These are phyloP conservation scores for Ilyonectria mors-panacis DNA, from an alignment of 2,329 filamentous ascomycete genomes.

Conservation along the genomic window DNA sequence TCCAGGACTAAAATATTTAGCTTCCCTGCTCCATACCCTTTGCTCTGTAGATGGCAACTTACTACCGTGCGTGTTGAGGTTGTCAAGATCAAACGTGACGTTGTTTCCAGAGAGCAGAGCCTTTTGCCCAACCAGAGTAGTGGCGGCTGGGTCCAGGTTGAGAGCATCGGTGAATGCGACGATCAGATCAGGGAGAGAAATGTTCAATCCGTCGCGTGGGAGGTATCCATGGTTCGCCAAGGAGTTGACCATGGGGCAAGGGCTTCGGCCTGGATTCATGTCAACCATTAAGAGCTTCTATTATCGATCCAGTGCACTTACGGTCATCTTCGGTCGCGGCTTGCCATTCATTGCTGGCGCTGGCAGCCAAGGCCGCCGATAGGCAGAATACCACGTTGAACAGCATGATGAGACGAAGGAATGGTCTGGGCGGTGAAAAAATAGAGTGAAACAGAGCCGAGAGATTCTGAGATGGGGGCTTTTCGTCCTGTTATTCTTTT, in stretches of 20 bases:
- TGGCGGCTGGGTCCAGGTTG: constrained; percentile 44
- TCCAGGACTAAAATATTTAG: constrained; percentile 36
- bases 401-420: constrained; percentile 29
- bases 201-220: constrained; percentile 20
- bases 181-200: constrained; percentile 20
- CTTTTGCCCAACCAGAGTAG: constrained; percentile 39
- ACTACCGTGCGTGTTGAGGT: constrained; percentile 40
- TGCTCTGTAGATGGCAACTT: not conserved
- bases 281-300: constrained; percentile 3
- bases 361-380: constrained; percentile 33
- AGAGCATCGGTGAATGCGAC: constrained; percentile 40
- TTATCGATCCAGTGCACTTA: constrained; percentile 5
- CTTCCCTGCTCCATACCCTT: rapidly evolving
- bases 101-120: constrained; percentile 39
- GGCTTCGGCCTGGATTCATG: constrained; percentile 21
- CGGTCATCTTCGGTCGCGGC: constrained; percentile 34
- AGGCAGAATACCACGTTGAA: constrained; percentile 34
- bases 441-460: not conserved
- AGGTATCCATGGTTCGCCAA: constrained; percentile 26
- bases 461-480: not conserved
- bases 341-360: constrained; percentile 36
- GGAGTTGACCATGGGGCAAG: constrained; percentile 26
- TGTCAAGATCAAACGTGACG: constrained; percentile 41
- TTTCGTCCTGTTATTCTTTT: constrained; percentile 14
- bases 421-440: not conserved